phyloP scores from a whole-genome alignment of 441 rosid species.

The Pelargonium australe region DNA sequence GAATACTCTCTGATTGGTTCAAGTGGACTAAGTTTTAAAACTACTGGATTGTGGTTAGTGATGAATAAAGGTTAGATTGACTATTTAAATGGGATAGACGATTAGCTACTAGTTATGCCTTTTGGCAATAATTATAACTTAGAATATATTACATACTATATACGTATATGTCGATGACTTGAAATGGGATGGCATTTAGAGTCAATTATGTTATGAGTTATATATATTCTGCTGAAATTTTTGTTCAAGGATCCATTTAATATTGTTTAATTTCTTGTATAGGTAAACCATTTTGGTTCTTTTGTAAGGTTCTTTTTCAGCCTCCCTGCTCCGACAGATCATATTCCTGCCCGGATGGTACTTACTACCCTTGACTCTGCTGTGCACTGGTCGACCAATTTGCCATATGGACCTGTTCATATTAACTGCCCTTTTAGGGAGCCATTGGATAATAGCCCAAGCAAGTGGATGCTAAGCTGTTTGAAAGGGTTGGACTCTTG shows the following conservation, averaged over 20 bases:
- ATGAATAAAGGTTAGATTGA: not conserved
- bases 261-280: conserved; percentile 21
- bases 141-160: not conserved
- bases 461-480: conserved; percentile 62
- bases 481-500: conserved; percentile 74
- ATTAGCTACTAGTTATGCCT: not conserved
- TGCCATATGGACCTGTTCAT: conserved; percentile 88
- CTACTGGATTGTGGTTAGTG: not conserved
- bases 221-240: not conserved
- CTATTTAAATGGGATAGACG: not conserved
- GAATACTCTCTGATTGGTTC: not conserved
- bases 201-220: not conserved
- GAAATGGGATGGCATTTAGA: not conserved
- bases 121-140: not conserved
- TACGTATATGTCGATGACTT: not conserved
- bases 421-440: conserved; percentile 93
- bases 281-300: conserved; percentile 95
- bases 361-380: conserved; percentile 92
- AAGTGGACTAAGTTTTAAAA: too few relatives aligned
- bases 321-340: conserved; percentile 82
- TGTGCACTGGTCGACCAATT: conserved; percentile 64
- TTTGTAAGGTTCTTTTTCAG: conserved; percentile 85
- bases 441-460: conserved; percentile 62
- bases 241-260: conserved; percentile 5
- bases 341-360: conserved; percentile 73